phyloP scores from a whole-genome alignment of 805 yeast species.

The Kodamaea restingae region DNA sequence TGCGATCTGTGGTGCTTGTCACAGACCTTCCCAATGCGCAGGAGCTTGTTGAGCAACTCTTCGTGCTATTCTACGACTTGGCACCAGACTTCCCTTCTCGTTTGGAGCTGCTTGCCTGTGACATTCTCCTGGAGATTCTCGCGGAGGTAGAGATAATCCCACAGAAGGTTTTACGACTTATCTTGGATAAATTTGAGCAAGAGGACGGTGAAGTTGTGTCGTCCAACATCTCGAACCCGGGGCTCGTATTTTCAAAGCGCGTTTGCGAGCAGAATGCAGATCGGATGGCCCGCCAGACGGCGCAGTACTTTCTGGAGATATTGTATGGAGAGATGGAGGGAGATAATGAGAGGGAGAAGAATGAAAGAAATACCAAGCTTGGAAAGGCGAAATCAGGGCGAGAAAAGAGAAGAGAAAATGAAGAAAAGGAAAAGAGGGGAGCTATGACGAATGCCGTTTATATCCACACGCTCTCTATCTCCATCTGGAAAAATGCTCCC shows the following conservation, averaged over 20 bases:
- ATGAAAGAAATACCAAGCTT: too few relatives aligned
- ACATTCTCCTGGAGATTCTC: conserved; percentile 69
- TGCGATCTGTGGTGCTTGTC: conserved; percentile 66
- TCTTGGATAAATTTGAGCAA: conserved; percentile 58
- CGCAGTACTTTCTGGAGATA: conserved; percentile 76
- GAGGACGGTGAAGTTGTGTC: conserved; percentile 20
- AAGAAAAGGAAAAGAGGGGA: conserved; percentile 16
- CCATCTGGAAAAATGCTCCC: conserved; percentile 76
- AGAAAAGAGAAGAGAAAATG: too few relatives aligned
- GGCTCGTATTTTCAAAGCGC: conserved; percentile 59
- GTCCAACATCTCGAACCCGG: conserved; percentile 42
- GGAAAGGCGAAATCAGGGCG: too few relatives aligned
- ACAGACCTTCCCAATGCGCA: conserved; percentile 69
- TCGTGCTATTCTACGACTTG: conserved; percentile 58
- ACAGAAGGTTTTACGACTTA: conserved; percentile 52
- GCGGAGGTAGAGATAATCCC: conserved; percentile 69
- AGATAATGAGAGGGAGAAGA: too few relatives aligned
- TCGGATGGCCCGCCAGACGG: conserved; percentile 68
- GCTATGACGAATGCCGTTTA: neutral
- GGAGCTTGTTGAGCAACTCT: conserved; percentile 49
- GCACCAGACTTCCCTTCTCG: conserved; percentile 44
- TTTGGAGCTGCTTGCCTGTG: conserved; percentile 60
- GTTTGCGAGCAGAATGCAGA: conserved; percentile 70
- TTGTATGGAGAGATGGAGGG: too few relatives aligned
- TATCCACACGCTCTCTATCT: conserved; percentile 60